These are phyloP conservation scores for Fusarium sp. DNA, from an alignment of 2,329 filamentous ascomycete species.

Conservation along the genomic window DNA sequence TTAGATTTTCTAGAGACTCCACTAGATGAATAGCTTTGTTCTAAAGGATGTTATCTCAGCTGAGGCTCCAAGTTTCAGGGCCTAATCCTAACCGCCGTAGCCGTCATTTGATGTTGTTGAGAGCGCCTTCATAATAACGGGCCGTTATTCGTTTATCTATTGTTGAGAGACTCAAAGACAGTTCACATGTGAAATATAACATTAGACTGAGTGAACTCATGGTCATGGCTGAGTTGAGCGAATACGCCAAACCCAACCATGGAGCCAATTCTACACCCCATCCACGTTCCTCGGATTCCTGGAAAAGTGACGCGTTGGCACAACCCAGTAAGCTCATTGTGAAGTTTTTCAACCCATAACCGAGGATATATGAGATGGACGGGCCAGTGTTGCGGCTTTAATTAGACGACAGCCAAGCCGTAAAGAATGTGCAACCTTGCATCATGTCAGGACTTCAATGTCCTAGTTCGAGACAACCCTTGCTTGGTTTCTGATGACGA, in stretches of 20 bases:
- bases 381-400: constrained; percentile 28
- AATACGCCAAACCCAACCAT: neutral
- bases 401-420: neutral
- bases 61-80: constrained; percentile 28
- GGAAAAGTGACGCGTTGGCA: constrained; percentile 35
- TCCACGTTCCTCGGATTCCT: constrained; percentile 19
- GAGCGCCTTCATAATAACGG: neutral
- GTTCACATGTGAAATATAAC: constrained; percentile 18
- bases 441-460: constrained; percentile 36
- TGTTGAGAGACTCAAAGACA: constrained; percentile 27
- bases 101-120: constrained; percentile 4
- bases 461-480: constrained; percentile 33
- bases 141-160: constrained; percentile 1
- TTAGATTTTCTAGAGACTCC: constrained; percentile 4
- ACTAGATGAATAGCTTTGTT: neutral
- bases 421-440: constrained; percentile 17
- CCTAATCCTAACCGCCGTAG: neutral
- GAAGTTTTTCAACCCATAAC: constrained; percentile 22
- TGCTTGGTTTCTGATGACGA: constrained; percentile 30
- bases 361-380: constrained; percentile 32
- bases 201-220: neutral
- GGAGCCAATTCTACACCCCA: constrained; percentile 1
- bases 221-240: neutral
- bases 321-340: constrained; percentile 14
- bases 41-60: neutral